phyloP scores from a whole-genome alignment of 2,329 filamentous ascomycete genomes.

The Balansia obtecta region DNA sequence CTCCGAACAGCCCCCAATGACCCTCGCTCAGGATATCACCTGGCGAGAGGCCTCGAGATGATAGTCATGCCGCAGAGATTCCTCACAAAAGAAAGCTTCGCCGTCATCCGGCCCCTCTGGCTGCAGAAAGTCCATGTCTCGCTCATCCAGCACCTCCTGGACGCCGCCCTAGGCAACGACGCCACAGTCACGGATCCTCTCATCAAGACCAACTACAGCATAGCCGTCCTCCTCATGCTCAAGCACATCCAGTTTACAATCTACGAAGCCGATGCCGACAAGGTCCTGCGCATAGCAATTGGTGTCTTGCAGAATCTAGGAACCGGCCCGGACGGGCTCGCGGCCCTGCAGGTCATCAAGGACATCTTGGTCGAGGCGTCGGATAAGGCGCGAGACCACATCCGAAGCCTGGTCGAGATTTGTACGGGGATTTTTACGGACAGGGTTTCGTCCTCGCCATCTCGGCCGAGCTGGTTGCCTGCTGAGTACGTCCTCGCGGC shows the following conservation, averaged over 20 bases:
- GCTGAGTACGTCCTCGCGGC: slow-evolving; percentile 10
- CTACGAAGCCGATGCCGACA: slow-evolving; percentile 37
- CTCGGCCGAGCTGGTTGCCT: slow-evolving; percentile 19
- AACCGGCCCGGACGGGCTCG: slow-evolving; percentile 30
- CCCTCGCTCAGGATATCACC: slow-evolving; percentile 21
- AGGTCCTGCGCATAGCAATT: slow-evolving; percentile 37
- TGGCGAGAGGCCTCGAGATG: slow-evolving; percentile 30
- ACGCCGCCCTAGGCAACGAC: slow-evolving; percentile 23
- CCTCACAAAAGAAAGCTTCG: slow-evolving; percentile 29
- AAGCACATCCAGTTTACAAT: slow-evolving; percentile 36
- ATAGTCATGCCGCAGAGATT: slow-evolving; percentile 27
- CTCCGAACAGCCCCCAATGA: slow-evolving; percentile 23
- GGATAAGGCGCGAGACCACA: slow-evolving; percentile 32
- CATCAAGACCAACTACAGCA: slow-evolving; percentile 28
- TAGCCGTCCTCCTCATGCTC: slow-evolving; percentile 35
- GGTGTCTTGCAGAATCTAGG: slow-evolving; percentile 30
- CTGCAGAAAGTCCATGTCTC: slow-evolving; percentile 37
- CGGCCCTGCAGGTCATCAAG: slow-evolving; percentile 36
- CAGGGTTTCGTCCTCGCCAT: slow-evolving; percentile 14
- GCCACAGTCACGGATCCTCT: slow-evolving; percentile 16
- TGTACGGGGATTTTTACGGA: slow-evolving; percentile 26
- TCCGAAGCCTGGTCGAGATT: slow-evolving; percentile 35
- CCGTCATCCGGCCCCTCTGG: slow-evolving; percentile 32
- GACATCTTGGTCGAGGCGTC: slow-evolving; percentile 34
- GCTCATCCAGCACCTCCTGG: slow-evolving; percentile 32